Conservation (phyloP, 2,329 filamentous ascomycete species). For the Aspergillus texensis region DNA sequence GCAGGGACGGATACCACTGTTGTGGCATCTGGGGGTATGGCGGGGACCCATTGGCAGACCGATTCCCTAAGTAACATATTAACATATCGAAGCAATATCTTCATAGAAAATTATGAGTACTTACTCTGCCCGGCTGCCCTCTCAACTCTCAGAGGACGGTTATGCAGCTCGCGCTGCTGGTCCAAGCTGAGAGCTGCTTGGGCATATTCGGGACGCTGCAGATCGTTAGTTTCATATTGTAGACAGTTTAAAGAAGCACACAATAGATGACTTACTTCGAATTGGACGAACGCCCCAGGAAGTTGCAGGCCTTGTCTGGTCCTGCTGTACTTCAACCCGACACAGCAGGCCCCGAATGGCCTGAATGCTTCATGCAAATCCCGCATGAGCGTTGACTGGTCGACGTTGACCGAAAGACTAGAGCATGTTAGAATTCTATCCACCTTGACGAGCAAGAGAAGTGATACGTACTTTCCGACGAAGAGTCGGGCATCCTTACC, state of each 20-base stretch:
- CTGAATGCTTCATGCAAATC: neutral
- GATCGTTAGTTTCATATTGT: neutral
- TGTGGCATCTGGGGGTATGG: no score
- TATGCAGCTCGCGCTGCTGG: neutral
- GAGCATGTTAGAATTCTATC: neutral
- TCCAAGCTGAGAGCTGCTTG: neutral
- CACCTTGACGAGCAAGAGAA: neutral
- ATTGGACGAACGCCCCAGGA: neutral
- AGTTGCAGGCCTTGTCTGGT: neutral
- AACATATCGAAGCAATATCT: neutral
- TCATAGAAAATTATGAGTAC: neutral
- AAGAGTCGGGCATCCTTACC: neutral
- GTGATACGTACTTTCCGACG: neutral
- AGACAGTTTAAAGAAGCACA: neutral
- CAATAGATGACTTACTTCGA: neutral
- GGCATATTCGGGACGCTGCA: neutral
- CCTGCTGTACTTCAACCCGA: neutral
- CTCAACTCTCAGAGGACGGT: neutral
- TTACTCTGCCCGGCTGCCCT: neutral
- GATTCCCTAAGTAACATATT: neutral
- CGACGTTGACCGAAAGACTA: neutral
- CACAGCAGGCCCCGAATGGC: neutral
- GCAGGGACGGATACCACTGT: neutral
- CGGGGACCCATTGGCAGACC: no score
- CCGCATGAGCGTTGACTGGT: neutral